These are phyloP conservation scores for Gliomastix tumulicola DNA, from an alignment of 2,329 filamentous ascomycete species.

Conservation along the genomic window DNA sequence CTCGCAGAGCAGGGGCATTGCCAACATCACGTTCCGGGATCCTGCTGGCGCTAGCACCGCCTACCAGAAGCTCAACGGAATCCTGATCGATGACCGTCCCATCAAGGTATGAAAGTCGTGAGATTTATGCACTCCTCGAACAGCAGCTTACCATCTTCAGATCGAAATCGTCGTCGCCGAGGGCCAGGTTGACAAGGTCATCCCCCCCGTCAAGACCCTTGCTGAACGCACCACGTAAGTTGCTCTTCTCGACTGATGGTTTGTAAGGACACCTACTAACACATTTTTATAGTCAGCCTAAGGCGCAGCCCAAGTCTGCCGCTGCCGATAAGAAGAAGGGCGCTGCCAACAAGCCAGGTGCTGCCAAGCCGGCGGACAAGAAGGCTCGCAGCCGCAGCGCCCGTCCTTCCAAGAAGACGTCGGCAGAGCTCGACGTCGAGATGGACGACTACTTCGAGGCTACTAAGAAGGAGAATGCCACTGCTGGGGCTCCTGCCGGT, in stretches of 20 bases:
- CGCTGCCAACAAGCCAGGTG: conserved; percentile 28
- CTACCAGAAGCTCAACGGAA: conserved; percentile 75
- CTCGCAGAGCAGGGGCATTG: conserved; percentile 85
- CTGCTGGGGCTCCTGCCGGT: conserved; percentile 36
- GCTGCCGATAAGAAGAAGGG: conserved; percentile 63
- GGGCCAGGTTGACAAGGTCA: conserved; percentile 59
- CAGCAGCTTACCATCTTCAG: conserved; percentile 33
- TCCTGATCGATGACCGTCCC: conserved; percentile 81
- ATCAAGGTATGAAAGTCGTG: conserved; percentile 74
- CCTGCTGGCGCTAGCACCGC: conserved; percentile 79
- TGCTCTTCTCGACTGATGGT: no score
- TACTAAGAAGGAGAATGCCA: conserved; percentile 34
- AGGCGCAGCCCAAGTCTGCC: conserved; percentile 76
- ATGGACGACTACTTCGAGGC: conserved; percentile 91
- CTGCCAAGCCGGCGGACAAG: conserved; percentile 35
- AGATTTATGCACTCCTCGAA: conserved; percentile 6
- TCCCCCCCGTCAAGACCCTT: conserved; percentile 61
- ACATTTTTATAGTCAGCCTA: conserved; percentile 50
- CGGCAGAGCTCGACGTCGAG: conserved; percentile 91
- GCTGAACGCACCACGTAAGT: conserved; percentile 73
- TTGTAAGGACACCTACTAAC: no score
- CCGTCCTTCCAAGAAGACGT: conserved; percentile 76
- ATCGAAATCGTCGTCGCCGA: conserved; percentile 88
- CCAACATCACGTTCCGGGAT: conserved; percentile 80
- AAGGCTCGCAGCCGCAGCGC: conserved; percentile 53